phyloP scores from a whole-genome alignment of 2,329 filamentous ascomycete species.

The Trichoderma koningii region DNA sequence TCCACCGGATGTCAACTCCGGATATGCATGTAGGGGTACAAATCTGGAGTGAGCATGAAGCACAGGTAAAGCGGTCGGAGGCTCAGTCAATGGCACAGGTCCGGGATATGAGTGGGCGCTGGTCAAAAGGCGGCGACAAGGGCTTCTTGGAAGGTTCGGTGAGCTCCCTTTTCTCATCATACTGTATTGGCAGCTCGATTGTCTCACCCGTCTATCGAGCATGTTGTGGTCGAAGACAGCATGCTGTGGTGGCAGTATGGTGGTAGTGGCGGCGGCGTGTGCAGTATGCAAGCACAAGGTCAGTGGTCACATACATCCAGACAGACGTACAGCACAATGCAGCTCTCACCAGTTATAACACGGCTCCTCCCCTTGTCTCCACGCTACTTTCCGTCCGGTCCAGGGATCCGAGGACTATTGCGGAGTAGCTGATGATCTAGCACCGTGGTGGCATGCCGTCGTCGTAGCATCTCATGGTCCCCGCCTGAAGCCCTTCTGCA shows the following conservation, averaged over 20 bases:
- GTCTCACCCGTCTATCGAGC: slow-evolving; percentile 13
- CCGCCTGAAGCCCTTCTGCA: not conserved
- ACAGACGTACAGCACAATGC: not conserved
- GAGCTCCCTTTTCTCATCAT: slow-evolving; percentile 17
- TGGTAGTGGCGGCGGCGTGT: not conserved
- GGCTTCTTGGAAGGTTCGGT: slow-evolving; percentile 10
- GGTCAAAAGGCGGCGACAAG: slow-evolving; percentile 9
- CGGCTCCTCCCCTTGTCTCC: slow-evolving; percentile 2
- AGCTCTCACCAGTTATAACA: slow-evolving; percentile 18
- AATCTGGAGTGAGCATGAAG: not conserved
- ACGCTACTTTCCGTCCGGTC: slow-evolving; percentile 26
- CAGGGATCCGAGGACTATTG: slow-evolving; percentile 5
- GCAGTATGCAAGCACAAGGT: slow-evolving; percentile 18
- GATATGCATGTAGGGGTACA: not conserved
- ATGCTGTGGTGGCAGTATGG: too few relatives aligned
- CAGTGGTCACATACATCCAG: slow-evolving; percentile 1
- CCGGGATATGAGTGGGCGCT: not conserved
- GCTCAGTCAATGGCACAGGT: not conserved
- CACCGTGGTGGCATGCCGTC: not conserved
- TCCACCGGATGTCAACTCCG: not conserved
- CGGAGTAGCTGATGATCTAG: slow-evolving; percentile 12
- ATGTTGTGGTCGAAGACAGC: not conserved
- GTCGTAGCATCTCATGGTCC: not conserved
- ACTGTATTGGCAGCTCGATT: slow-evolving; percentile 1
- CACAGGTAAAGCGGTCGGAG: not conserved